Base-by-base conservation (phyloP, 169 alveolate genomes). In the Eimeria maxima region DNA sequence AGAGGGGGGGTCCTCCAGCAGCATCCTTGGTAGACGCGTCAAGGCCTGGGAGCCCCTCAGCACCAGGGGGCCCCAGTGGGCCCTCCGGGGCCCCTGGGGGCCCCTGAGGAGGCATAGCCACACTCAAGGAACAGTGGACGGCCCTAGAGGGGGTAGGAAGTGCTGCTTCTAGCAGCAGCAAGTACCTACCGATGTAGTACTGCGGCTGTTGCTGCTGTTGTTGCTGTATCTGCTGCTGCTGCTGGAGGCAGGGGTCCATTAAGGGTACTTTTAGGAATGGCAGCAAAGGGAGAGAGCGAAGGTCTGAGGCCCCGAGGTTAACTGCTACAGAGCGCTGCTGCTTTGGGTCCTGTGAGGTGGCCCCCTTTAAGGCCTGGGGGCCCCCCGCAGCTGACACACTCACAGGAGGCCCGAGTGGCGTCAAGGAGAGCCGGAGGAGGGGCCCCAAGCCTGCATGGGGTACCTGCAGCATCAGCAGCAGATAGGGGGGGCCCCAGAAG, bases 361-460 rank as follows among this genome's bases (percentile, higher is more conserved):
- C 84, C 87, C 60, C 33, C 24, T 42, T 45, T 47, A 42, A 65
- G 55, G 27, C 88, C 47, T 14, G 57, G 95, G 42, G 95, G 95
- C 29, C 83, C 53, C 83, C 83, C 14, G 83, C 73, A 22, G 42
- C 6, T 2, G 60, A 67, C 18, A 42, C 44, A 29, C 90, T 14
- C 67, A 1, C 65, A 27, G 90, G 90, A 27, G 67, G 20, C 74
- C 94, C 80, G 67, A 63, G 24, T 4, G 47, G 87, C 4, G 80
- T 76, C 50, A 89, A n/a, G 4, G 88, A 47, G 50, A 89, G 67
- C 18, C 95, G 95, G 16, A 89, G 87, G 87, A 42, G 74, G 55
- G 95, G 95, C 42, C 38, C 38, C 60, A 89, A 53, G 8, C 95
- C 95, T 47, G 80, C 95, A 67, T 89, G 95, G 33, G 95, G 95